A percentile compares a stretch with the other conserved stretches of the same genome.
phyloP scores from a whole-genome alignment of 768 basidiomycete genomes.

The Suillus sp. region DNA sequence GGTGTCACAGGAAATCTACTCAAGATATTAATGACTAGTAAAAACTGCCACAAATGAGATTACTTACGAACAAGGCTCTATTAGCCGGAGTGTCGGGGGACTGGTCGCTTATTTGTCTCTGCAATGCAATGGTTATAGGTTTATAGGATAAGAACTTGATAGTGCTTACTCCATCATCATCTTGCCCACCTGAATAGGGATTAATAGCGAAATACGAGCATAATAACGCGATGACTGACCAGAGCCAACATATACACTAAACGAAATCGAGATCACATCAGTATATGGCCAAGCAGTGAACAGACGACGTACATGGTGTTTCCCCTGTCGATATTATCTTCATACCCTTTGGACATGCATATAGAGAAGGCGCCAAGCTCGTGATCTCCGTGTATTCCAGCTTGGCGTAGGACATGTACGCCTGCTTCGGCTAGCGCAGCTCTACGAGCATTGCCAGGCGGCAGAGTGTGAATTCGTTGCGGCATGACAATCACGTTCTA shows the following conservation, averaged over 20 bases:
- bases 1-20: conserved; percentile 33
- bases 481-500: neutral
- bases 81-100: conserved; percentile 26
- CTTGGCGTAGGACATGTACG: conserved; percentile 36
- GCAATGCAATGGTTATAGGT: conserved; percentile 4
- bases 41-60: neutral
- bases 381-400: conserved; percentile 43
- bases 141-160: neutral
- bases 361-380: conserved; percentile 41
- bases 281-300: neutral
- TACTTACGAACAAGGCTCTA: conserved; percentile 23
- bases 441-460: conserved; percentile 19
- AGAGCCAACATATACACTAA: conserved; percentile 38
- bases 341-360: conserved; percentile 44
- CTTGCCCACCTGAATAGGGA: conserved; percentile 27
- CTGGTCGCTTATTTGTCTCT: conserved; percentile 29
- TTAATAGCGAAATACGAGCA: neutral
- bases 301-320: conserved; percentile 37
- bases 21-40: conserved; percentile 2
- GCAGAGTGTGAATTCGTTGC: neutral
- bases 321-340: conserved; percentile 43
- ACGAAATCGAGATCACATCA: conserved; percentile 10
- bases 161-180: conserved; percentile 15
- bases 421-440: conserved; percentile 26
- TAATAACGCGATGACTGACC: conserved; percentile 17